Conservation (phyloP, 805 yeast genomes). For the Pichia gijzeniarum region DNA sequence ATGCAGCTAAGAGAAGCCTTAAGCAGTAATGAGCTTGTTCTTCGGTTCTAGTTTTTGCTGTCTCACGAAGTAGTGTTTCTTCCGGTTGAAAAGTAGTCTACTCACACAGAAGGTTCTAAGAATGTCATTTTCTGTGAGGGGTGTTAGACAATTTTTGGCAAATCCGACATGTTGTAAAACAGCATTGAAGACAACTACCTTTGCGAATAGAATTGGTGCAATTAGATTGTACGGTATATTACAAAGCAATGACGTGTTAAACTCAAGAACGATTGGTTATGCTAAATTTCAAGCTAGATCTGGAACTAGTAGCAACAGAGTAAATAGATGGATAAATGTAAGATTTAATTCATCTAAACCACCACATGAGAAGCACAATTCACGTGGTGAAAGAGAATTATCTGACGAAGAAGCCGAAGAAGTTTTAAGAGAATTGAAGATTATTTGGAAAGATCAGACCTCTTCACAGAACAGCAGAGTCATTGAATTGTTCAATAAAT, state of each 20-base stretch:
- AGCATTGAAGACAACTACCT: background rate
- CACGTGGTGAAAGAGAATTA: slow-evolving; percentile 24
- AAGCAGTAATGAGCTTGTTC: too few species aligned
- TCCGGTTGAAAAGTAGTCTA: too few species aligned
- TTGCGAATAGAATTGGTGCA: background rate
- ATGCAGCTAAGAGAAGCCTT: too few species aligned
- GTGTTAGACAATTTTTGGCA: background rate
- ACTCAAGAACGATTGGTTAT: too few species aligned
- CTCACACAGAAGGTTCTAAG: background rate
- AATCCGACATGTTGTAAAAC: background rate
- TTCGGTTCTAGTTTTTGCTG: too few species aligned
- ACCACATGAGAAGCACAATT: slow-evolving; percentile 17
- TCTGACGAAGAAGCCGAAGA: slow-evolving; percentile 25
- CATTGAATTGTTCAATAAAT: slow-evolving; percentile 21
- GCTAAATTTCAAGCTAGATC: background rate
- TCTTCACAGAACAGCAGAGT: slow-evolving; percentile 16
- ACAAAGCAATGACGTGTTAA: too few species aligned
- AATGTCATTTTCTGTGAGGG: background rate
- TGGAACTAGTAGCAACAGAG: background rate
- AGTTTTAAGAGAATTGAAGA: slow-evolving; percentile 21
- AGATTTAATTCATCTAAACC: slow-evolving; percentile 15
- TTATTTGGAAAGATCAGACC: slow-evolving; percentile 22
- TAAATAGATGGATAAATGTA: background rate
- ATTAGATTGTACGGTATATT: background rate
- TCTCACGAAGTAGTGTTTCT: too few species aligned